Evolutionary conservation across 805 yeast genomes (phyloP).

Genomic region (Kodamaea kaohsiungensis): DNA sequence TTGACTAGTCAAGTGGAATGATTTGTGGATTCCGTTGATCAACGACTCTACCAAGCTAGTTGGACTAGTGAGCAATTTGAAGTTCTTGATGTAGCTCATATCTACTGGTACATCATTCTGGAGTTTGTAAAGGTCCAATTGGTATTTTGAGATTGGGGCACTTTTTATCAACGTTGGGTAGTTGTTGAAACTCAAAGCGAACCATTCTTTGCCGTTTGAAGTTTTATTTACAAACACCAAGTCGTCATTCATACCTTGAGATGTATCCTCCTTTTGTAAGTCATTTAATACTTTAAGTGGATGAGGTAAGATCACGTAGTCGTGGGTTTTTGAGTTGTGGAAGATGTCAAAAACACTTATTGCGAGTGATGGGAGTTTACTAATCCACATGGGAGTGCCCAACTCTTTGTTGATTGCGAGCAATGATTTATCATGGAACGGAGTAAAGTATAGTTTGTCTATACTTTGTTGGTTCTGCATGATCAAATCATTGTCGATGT

Average conservation of each 20-base stretch:
- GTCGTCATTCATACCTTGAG: constrained; percentile 21
- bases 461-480: constrained; percentile 51
- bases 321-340: constrained; percentile 20
- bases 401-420: constrained; percentile 69
- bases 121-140: constrained; percentile 32
- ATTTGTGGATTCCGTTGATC: constrained; percentile 39
- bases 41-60: constrained; percentile 24
- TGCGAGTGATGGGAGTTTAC: constrained; percentile 68
- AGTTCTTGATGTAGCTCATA: constrained; percentile 18
- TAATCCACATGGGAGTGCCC: constrained; percentile 80
- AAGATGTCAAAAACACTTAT: constrained; percentile 81
- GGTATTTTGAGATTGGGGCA: constrained; percentile 75
- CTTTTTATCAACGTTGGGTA: constrained; percentile 82
- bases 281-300: constrained; percentile 51
- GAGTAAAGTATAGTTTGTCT: constrained; percentile 79
- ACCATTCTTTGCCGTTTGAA: constrained; percentile 71
- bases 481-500: constrained; percentile 63
- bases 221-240: constrained; percentile 67
- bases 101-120: constrained; percentile 19
- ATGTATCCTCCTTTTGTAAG: constrained; percentile 23
- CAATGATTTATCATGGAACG: constrained; percentile 78
- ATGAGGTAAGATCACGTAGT: constrained; percentile 64
- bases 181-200: constrained; percentile 73
- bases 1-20: constrained; percentile 26
- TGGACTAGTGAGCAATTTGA: constrained; percentile 17